These are phyloP conservation scores for Dendrobium chrysotoxum DNA, from an alignment of 106 monocot species.

Conservation along the genomic window DNA sequence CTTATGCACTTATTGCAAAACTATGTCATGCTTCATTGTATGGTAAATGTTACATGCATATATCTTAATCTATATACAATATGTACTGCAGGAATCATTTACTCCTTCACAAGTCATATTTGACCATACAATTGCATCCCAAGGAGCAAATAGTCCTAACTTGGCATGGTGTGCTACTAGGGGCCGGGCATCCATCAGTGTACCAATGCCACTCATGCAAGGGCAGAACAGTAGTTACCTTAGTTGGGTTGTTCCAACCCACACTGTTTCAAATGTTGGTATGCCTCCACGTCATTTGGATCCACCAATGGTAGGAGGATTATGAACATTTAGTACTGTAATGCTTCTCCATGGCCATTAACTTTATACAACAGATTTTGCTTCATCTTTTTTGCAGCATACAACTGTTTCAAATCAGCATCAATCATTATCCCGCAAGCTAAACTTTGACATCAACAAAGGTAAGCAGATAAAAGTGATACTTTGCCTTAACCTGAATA, in stretches of 20 bases:
- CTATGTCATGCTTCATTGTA: neutral
- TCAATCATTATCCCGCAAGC: slow-evolving; percentile 24
- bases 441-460: slow-evolving; percentile 55
- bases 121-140: slow-evolving; percentile 37
- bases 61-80: neutral
- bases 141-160: slow-evolving; percentile 22
- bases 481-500: neutral
- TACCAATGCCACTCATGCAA: slow-evolving; percentile 36
- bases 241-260: slow-evolving; percentile 36
- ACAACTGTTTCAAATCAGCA: slow-evolving; percentile 23
- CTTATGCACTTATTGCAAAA: neutral
- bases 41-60: neutral
- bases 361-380: neutral
- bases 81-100: slow-evolving; percentile 31
- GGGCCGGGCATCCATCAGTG: slow-evolving; percentile 17
- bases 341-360: neutral
- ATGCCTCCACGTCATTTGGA: slow-evolving; percentile 25
- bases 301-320: slow-evolving; percentile 29
- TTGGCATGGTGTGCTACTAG: slow-evolving; percentile 27
- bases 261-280: slow-evolving; percentile 21
- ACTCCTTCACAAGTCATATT: slow-evolving; percentile 36
- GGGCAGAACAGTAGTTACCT: slow-evolving; percentile 33
- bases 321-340: neutral
- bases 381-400: slow-evolving; percentile 15
- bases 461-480: slow-evolving; percentile 11